A percentile compares a stretch with the other conserved stretches of the same genome.
These are phyloP conservation scores for Conticribra weissflogii DNA, from an alignment of 108 stramenopile species.

Conservation along the genomic window DNA sequence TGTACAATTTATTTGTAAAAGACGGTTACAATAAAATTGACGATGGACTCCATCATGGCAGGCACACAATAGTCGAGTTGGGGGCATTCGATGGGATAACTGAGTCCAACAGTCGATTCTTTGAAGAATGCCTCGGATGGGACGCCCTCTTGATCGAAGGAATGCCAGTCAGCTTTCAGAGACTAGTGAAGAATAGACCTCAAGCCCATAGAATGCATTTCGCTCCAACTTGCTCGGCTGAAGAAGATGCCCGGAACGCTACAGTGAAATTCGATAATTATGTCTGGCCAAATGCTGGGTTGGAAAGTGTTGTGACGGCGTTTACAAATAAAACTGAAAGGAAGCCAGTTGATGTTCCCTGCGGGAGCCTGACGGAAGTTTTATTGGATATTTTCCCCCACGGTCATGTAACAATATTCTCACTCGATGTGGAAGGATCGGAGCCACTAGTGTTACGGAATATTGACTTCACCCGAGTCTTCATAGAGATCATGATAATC, in stretches of 20 bases:
- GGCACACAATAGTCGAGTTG: too few relatives aligned
- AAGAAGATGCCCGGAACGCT: background rate
- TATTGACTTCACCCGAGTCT: conserved; percentile 53
- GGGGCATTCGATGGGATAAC: conserved; percentile 60
- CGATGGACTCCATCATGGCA: too few relatives aligned
- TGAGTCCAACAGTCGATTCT: conserved; percentile 59
- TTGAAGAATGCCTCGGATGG: conserved; percentile 62
- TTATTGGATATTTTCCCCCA: conserved; percentile 46
- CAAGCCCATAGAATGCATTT: conserved; percentile 53
- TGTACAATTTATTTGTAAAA: too few relatives aligned
- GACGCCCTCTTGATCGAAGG: conserved; percentile 54
- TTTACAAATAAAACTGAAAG: too few relatives aligned
- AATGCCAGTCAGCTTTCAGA: conserved; percentile 43
- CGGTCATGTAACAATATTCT: conserved; percentile 47
- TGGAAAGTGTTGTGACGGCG: too few relatives aligned
- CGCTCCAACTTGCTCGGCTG: conserved; percentile 53
- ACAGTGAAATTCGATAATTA: conserved; percentile 33
- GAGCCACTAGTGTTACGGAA: conserved; percentile 54
- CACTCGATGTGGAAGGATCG: conserved; percentile 72
- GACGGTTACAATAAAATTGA: too few relatives aligned
- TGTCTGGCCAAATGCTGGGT: conserved; percentile 51
- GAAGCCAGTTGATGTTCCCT: conserved; percentile 45
- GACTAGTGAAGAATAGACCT: conserved; percentile 42
- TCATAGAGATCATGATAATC: conserved; percentile 56
- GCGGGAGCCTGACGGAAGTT: conserved; percentile 46